Evolutionary conservation across 2,329 filamentous ascomycete genomes (phyloP), one percentile per base, ranked within the genome.

Genomic region (Dactylonectria estremocensis): DNA sequence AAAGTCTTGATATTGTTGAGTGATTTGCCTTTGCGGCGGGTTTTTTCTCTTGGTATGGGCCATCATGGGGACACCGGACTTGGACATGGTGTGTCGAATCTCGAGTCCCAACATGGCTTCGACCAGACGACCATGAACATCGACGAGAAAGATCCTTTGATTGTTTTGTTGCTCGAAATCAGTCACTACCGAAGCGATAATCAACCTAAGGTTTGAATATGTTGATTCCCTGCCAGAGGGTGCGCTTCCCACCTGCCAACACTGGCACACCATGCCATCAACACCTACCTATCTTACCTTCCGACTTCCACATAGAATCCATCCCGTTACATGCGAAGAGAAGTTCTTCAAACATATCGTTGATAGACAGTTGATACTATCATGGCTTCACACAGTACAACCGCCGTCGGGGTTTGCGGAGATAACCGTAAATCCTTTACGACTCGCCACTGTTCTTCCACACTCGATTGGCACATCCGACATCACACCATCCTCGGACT

Each of bases 351-450:
- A 10, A 14, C 35, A 45, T 5, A n/a, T 3, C 3, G 18, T 24
- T 54, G 10, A 2, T 46, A 24, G 6, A 22, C 6, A 60, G 31
- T 18, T n/a, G 7, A 1, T 22, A 52, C 7, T 37, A 54, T 11
- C 6, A 40, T 24, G 43, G 2, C 18, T 56, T 45, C 37, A 14
- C 49, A 33, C 53, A 20, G 52, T 24, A 58, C 28, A 56, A 37
- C 52, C 52, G 33, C 49, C 48, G 13, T 68, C 69, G 69, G 69
- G 18, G 53, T 70, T 71, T 71, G 40, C 69, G 68, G 69, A 70
- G 56, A 68, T 71, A 68, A 66, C 11, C 45, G 13, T 9, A 16
- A 35, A 22, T 40, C 14, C 20, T 37, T 71, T 54, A 66, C 59
- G 46, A 37, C 35, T 31, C 16, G 28, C 5, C n/a, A 33, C 53